phyloP scores from a whole-genome alignment of 495 filamentous ascomycete species.

The Xylaria bambusicola region DNA sequence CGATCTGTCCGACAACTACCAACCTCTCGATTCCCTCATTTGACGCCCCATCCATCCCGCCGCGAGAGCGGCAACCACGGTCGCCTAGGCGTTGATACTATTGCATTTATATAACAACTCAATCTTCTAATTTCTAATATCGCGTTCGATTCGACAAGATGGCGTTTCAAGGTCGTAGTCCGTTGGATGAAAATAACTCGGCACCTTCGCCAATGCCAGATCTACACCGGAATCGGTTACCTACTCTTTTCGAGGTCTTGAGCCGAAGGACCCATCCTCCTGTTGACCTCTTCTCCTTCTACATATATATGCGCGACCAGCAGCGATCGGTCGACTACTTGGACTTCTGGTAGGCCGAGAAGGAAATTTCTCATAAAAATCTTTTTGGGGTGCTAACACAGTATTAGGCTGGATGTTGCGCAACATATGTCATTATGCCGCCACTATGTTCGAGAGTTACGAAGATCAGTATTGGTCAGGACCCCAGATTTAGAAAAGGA shows the following conservation, averaged over 20 bases:
- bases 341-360: slow-evolving; percentile 82
- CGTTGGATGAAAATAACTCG: slow-evolving; percentile 29
- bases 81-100: not conserved
- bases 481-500: slow-evolving; percentile 87
- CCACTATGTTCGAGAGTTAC: slow-evolving; percentile 94
- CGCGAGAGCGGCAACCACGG: not conserved
- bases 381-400: no score
- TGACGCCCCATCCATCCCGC: slow-evolving; percentile 1
- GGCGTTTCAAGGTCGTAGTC: slow-evolving; percentile 31
- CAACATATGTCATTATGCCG: slow-evolving; percentile 98
- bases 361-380: slow-evolving; percentile 10
- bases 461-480: slow-evolving; percentile 86
- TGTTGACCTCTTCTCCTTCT: slow-evolving; percentile 97
- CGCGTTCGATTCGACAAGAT: slow-evolving; percentile 30
- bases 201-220: slow-evolving; percentile 48
- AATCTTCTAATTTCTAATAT: not conserved
- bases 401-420: slow-evolving; percentile 90
- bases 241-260: slow-evolving; percentile 92
- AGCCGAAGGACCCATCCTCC: slow-evolving; percentile 87
- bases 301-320: slow-evolving; percentile 99
- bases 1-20: not conserved
- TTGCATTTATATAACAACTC: not conserved
- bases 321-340: slow-evolving; percentile 96
- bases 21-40: slow-evolving; percentile 15
- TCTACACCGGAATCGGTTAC: slow-evolving; percentile 73